Evolutionary conservation across 768 basidiomycete genomes (phyloP).

Genomic region (Russula olivacea): DNA sequence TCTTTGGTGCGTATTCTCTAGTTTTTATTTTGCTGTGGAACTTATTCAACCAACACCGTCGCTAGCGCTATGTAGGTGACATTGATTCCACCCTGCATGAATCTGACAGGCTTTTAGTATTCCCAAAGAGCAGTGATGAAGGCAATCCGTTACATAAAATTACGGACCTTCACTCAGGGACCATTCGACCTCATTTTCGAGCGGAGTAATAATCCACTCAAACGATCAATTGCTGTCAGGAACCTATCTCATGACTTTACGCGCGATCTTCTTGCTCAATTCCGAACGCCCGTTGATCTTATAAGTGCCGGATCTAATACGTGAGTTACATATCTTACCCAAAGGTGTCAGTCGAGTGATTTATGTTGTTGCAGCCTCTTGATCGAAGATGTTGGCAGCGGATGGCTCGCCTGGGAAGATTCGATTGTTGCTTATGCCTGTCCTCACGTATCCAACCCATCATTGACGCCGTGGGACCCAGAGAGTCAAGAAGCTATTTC

Average conservation of each 20-base stretch:
- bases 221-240: slow-evolving; percentile 42
- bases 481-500: slow-evolving; percentile 46
- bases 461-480: slow-evolving; percentile 56
- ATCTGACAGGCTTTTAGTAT: slow-evolving; percentile 40
- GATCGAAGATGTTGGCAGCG: slow-evolving; percentile 52
- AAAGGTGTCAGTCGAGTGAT: slow-evolving; percentile 5
- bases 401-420: slow-evolving; percentile 62
- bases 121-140: slow-evolving; percentile 74
- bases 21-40: neutral
- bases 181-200: slow-evolving; percentile 56
- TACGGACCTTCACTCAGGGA: slow-evolving; percentile 61
- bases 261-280: slow-evolving; percentile 48
- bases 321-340: slow-evolving; percentile 35
- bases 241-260: slow-evolving; percentile 50
- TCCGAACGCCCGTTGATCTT: slow-evolving; percentile 45
- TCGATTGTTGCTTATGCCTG: slow-evolving; percentile 41
- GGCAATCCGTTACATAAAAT: slow-evolving; percentile 66
- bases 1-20: slow-evolving; percentile 47
- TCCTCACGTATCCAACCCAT: slow-evolving; percentile 44
- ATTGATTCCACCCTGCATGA: neutral
- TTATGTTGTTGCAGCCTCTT: slow-evolving; percentile 37
- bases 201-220: slow-evolving; percentile 62
- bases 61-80: slow-evolving; percentile 52
- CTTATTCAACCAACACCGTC: slow-evolving; percentile 3
- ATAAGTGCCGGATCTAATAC: slow-evolving; percentile 34